These are phyloP conservation scores for Chrysoporthe cubensis DNA, from an alignment of 2,329 filamentous ascomycete species.

Conservation along the genomic window DNA sequence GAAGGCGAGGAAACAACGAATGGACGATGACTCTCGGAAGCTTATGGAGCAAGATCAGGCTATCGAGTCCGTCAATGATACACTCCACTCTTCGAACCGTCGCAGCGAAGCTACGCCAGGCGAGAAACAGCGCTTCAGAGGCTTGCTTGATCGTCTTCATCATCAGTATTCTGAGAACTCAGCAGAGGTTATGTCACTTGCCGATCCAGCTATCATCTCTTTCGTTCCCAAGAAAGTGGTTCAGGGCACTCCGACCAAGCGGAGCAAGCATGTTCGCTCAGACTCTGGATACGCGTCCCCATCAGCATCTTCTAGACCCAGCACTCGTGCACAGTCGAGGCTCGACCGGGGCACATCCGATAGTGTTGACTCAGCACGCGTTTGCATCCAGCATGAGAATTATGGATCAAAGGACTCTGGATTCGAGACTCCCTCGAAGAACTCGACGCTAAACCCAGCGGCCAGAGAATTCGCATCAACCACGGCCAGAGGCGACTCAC, in stretches of 20 bases:
- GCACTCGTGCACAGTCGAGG: slow-evolving; percentile 14
- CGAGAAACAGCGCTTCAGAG: slow-evolving; percentile 22
- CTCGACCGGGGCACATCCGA: slow-evolving; percentile 3
- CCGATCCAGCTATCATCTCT: slow-evolving; percentile 20
- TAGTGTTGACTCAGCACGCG: background rate
- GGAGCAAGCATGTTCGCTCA: background rate
- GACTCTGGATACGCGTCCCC: slow-evolving; percentile 26
- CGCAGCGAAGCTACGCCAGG: slow-evolving; percentile 5
- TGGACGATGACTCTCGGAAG: background rate
- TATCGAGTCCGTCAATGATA: slow-evolving; percentile 17
- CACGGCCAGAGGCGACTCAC: background rate
- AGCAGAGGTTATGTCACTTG: background rate
- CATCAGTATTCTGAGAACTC: background rate
- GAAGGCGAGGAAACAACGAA: background rate
- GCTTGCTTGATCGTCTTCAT: slow-evolving; percentile 22
- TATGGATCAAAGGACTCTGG: slow-evolving; percentile 4
- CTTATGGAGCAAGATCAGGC: slow-evolving; percentile 18
- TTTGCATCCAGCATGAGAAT: background rate
- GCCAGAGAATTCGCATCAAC: slow-evolving; percentile 24
- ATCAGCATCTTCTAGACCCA: slow-evolving; percentile 11
- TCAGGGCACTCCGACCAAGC: background rate
- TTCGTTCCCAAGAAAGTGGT: background rate
- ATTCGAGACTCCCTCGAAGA: slow-evolving; percentile 13
- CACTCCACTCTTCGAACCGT: background rate
- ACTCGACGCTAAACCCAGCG: slow-evolving; percentile 23